These are phyloP conservation scores for Chamaecyparis obtusa DNA, from an alignment of 75 land plant genomes.

Conservation along the genomic window DNA sequence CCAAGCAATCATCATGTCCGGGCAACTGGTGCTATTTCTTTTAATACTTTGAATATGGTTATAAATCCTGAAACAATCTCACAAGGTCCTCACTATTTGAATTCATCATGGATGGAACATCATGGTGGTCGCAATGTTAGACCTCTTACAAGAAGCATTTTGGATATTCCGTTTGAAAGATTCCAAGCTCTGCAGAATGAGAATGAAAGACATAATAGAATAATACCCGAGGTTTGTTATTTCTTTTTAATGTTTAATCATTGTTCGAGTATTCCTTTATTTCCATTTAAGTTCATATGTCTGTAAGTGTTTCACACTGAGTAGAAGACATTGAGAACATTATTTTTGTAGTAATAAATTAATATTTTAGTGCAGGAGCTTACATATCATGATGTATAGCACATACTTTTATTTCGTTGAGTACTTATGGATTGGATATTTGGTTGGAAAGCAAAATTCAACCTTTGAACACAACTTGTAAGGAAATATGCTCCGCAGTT, in stretches of 20 bases:
- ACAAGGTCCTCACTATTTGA: constrained; percentile 7
- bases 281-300: neutral
- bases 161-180: constrained; percentile 7
- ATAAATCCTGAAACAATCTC: neutral
- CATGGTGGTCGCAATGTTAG: neutral
- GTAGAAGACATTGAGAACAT: neutral
- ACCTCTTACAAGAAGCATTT: constrained; percentile 5
- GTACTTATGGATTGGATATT: neutral
- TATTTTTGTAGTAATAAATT: neutral
- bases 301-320: neutral
- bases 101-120: constrained; percentile 1
- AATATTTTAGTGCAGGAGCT: neutral
- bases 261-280: neutral
- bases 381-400: neutral
- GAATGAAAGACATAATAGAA: neutral
- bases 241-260: neutral
- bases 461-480: neutral
- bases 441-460: neutral
- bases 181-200: neutral
- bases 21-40: neutral
- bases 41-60: neutral
- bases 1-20: neutral
- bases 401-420: neutral
- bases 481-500: neutral
- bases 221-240: neutral